phyloP scores from a whole-genome alignment of 2,329 filamentous ascomycete genomes.

The Ophidiomyces ophidiicola region DNA sequence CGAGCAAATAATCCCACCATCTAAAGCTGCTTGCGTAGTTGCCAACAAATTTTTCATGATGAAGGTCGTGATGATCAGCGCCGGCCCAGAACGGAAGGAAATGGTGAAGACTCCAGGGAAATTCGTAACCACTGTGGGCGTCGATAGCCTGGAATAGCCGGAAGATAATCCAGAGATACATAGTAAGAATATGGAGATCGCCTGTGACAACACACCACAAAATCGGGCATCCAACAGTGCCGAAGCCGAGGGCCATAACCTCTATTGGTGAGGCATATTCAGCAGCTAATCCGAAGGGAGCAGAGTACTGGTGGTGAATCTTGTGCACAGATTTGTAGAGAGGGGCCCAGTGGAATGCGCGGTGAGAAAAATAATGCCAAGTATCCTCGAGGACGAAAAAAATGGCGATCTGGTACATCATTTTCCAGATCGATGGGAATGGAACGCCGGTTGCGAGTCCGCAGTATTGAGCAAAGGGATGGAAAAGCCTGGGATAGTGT shows the following conservation, averaged over 20 bases:
- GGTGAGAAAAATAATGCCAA: constrained; percentile 98
- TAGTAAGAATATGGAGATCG: constrained; percentile 87
- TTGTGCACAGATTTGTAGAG: constrained; percentile 97
- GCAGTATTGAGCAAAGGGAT: constrained; percentile 86
- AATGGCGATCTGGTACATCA: constrained; percentile 79
- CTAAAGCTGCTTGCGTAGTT: constrained; percentile 97
- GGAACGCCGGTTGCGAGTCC: constrained; percentile 80
- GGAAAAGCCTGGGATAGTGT: constrained; percentile 56
- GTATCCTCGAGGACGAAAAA: constrained; percentile 95
- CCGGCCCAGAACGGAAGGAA: constrained; percentile 97
- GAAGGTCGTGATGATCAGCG: constrained; percentile 88
- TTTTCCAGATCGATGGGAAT: constrained; percentile 74
- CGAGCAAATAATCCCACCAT: constrained; percentile 94
- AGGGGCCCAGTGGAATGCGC: constrained; percentile 81
- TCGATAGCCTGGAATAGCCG: constrained; percentile 97
- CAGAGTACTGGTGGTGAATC: constrained; percentile 97
- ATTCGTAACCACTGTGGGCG: constrained; percentile 94
- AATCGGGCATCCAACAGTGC: constrained; percentile 70
- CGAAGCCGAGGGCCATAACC: constrained; percentile 84
- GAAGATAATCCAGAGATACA: constrained; percentile 91
- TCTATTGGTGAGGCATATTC: constrained; percentile 98
- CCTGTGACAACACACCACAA: constrained; percentile 70
- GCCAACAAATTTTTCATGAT: constrained; percentile 97
- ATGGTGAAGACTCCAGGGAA: constrained; percentile 92
- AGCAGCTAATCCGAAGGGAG: constrained; percentile 87